Evolutionary conservation across 805 yeast species (phyloP).

Genomic region (Spathaspora girioi): DNA sequence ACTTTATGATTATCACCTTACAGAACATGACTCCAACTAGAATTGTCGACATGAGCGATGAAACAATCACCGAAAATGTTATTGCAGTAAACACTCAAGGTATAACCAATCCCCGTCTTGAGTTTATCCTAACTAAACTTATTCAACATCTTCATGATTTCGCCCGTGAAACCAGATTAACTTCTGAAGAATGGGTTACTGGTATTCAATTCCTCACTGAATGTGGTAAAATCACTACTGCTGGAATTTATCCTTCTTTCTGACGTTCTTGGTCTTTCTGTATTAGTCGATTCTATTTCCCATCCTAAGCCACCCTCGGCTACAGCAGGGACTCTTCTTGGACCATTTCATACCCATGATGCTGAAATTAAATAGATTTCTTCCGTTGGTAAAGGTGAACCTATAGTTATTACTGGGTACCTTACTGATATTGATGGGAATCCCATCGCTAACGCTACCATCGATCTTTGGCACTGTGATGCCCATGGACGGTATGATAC

Average conservation of each 20-base stretch:
- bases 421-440: constrained; percentile 13
- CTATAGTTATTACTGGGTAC: constrained; percentile 17
- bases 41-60: constrained; percentile 13
- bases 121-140: constrained; percentile 10
- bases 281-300: constrained; percentile 16
- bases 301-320: constrained; percentile 19
- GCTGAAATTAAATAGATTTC: constrained; percentile 15
- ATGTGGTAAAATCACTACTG: constrained; percentile 16
- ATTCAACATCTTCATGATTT: constrained; percentile 18
- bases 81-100: constrained; percentile 16
- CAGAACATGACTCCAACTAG: background rate
- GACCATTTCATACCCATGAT: constrained; percentile 22
- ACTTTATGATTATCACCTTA: background rate
- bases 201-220: constrained; percentile 17
- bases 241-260: constrained; percentile 18
- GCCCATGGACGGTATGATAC: constrained; percentile 19
- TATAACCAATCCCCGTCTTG: constrained; percentile 7
- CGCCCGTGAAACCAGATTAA: constrained; percentile 18
- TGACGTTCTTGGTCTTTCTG: constrained; percentile 17
- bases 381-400: constrained; percentile 18
- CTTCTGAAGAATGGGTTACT: constrained; percentile 17
- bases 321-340: constrained; percentile 18
- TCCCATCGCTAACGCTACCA: constrained; percentile 15
- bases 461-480: constrained; percentile 21
- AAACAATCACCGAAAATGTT: constrained; percentile 17